Conservation (phyloP, 192 early-diverging fungal species). For the Lobosporangium transversale region DNA sequence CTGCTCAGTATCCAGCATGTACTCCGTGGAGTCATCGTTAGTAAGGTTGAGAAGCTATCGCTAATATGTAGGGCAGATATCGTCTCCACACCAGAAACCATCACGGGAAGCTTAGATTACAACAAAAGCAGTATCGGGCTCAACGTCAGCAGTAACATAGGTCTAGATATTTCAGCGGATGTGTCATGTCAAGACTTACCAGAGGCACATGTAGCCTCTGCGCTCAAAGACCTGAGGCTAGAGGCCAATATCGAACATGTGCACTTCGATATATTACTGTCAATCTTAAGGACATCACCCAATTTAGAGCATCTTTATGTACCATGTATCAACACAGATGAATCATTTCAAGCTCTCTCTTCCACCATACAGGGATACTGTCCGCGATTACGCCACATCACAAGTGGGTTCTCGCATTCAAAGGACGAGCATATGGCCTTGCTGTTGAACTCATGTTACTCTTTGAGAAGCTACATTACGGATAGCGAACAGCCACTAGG, state of each 20-base stretch:
- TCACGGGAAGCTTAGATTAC: background rate
- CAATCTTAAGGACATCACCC: conserved; percentile 2
- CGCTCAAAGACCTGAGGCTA: conserved; percentile 12
- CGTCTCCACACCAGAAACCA: too few species aligned
- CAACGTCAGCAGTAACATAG: background rate
- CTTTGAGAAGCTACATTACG: background rate
- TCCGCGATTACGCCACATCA: conserved; percentile 8
- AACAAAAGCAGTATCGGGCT: background rate
- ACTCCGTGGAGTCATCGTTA: conserved; percentile 1
- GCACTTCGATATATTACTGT: background rate
- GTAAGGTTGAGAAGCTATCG: conserved; percentile 8
- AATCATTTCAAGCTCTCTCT: background rate
- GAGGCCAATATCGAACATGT: background rate
- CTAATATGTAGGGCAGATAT: conserved; percentile 2
- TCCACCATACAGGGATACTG: background rate
- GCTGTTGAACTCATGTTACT: conserved; percentile 2
- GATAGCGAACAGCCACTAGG: conserved; percentile 1
- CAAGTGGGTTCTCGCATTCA: background rate
- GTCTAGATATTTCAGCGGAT: too few species aligned
- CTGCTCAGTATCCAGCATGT: conserved; percentile 15
- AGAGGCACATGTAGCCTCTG: background rate
- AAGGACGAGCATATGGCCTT: conserved; percentile 3
- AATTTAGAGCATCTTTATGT: conserved; percentile 20
- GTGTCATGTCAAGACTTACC: background rate
- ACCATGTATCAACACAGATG: background rate